Evolutionary conservation across 2,329 filamentous ascomycete genomes (phyloP).

Genomic region (Zopfia rhizophila): DNA sequence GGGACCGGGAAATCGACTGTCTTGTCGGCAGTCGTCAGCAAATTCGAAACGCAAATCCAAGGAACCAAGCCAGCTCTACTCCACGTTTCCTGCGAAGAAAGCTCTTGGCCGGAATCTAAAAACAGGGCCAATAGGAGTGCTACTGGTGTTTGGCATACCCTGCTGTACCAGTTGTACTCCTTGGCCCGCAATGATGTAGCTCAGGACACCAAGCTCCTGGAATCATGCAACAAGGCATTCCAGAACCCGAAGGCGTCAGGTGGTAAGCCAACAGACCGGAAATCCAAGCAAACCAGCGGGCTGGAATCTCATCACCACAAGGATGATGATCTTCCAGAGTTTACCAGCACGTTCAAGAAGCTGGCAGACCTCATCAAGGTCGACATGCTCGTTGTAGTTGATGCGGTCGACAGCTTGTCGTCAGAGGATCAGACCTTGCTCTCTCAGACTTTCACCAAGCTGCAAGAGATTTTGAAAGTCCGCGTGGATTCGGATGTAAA

Average conservation of each 20-base stretch:
- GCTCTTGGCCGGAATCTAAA: not conserved
- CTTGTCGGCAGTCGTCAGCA: constrained; percentile 9
- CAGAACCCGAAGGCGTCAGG: constrained; percentile 21
- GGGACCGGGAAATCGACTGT: constrained; percentile 19
- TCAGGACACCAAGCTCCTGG: constrained; percentile 15
- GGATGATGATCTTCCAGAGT: constrained; percentile 19
- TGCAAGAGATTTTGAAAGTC: no score
- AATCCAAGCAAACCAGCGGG: no score
- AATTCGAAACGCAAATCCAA: constrained; percentile 7
- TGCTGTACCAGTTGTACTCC: constrained; percentile 22
- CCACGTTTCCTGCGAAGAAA: constrained; percentile 17
- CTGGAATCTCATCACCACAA: constrained; percentile 6
- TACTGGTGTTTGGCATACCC: constrained; percentile 6
- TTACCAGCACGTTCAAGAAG: constrained; percentile 17
- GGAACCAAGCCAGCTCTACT: no score
- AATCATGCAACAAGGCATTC: constrained; percentile 24
- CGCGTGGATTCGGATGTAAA: no score
- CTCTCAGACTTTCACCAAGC: no score
- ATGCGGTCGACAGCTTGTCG: constrained; percentile 13
- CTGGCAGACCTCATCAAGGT: constrained; percentile 10
- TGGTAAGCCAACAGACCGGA: constrained; percentile 8
- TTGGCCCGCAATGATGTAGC: constrained; percentile 17
- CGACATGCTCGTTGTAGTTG: constrained; percentile 12
- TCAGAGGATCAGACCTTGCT: constrained; percentile 13
- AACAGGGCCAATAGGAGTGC: constrained; percentile 2